Base-by-base conservation (phyloP, 2,329 filamentous ascomycete genomes). In the Apiospora marii region DNA sequence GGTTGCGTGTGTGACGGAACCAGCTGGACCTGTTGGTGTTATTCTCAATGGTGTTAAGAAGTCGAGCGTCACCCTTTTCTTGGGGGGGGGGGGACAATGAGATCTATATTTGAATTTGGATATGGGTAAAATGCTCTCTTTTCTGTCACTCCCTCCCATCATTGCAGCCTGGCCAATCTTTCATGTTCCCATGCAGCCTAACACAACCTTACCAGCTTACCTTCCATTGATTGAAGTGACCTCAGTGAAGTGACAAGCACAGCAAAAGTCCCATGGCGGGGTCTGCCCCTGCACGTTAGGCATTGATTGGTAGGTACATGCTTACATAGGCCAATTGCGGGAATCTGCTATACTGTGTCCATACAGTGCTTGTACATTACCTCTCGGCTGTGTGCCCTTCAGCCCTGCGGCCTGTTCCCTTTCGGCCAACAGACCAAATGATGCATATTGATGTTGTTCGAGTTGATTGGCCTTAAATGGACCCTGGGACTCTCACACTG, bases 201-300 rank as follows among this genome's bases (percentile, higher is more conserved):
- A n/a, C 10, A 22, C 46, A n/a, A 49, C 41, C 27, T n/a, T n/a
- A n/a, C n/a, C n/a, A n/a, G n/a, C n/a, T n/a, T n/a, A n/a, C n/a
- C n/a, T n/a, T n/a, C n/a, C n/a, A n/a, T n/a, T 4, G 27, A 30
- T 30, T 30, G 27, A 30, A 30, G 27, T 30, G 27, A 30, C 27
- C 27, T 30, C 27, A 30, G 14, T 46, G 14, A 19, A 19, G 19
- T n/a, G 46, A 49, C 46, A 22, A 49, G 46, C 46, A 49, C 46
- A 49, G 46, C 19, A 49, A 61, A 64, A 41, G 8, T n/a, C 22
- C 58, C 58, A 64, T 37, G 58, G 58, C 58, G 58, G 58, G 58
- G 58, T 64, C 30, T 24, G 58, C 58, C 58, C 58, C 58, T 64
- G 58, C 58, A 64, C 34, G 58, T 64, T 64, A 64, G 58, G 58